Evolutionary conservation across 1,284 basidiomycete genomes (phyloP), one percentile per base, ranked within the genome.

Genomic region (Schizopora paradoxa): DNA sequence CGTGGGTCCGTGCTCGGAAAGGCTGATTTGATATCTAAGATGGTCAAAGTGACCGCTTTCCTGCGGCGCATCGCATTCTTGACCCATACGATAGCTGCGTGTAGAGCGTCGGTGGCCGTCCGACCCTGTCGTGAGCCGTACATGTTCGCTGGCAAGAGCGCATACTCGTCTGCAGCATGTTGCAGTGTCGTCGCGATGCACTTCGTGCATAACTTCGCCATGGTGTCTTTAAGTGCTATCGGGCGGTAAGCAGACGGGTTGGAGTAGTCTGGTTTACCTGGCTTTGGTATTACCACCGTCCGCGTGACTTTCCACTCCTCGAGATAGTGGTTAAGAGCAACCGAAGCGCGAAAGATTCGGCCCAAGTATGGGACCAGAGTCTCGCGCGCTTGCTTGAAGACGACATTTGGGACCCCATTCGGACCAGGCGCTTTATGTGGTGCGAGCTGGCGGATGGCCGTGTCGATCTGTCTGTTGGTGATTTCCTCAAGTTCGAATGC

Each of bases 181-280:
- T 14, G 10, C 28, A 31, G 28, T 8, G 8, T 14, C 28, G 8
- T 14, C 28, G 28, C 28, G 14, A 31, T 14, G 10, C 10, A 8
- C 28, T 10, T 31, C 8, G 28, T 10, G 10, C 8, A 31, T 31
- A 14, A 14, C 14, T 31, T 31, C 14, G 28, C 28, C 14, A 31
- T 10, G 28, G 28, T 31, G 8, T 31, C 14, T 8, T 10, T 8
- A 8, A 31, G 28, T 31, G 14, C 28, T 10, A 31, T 31, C 14
- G 28, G 28, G 14, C 28, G 28, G 28, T 31, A 31, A 8, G 28
- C 8, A 13, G 45, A 41, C 1, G 56, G 45, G 5, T 32, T 28
- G 3, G 50, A 27, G 39, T 56, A 54, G 40, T 31, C 14, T 31
- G 8, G 28, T 31, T 14, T 8, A 14, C 28, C 28, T 14, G 28